Base-by-base conservation (phyloP, 2,329 filamentous ascomycete genomes). In the Xylariaceae sp. region DNA sequence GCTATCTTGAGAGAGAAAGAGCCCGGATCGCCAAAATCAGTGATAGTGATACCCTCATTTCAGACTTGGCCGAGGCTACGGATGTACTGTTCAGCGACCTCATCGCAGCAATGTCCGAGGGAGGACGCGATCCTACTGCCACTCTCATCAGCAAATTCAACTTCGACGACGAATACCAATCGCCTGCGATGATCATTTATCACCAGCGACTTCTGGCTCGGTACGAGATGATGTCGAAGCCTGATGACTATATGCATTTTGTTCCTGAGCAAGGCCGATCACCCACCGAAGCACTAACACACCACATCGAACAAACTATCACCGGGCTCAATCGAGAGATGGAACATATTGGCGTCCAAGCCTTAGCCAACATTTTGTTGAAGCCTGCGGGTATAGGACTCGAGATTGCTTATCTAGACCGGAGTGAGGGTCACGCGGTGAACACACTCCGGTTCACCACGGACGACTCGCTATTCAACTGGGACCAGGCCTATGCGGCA, bases 391-490 rank as follows among this genome's bases (percentile, higher is more conserved):
- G 82, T 13, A 80, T 96, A 49, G 81, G 83, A 4, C 78, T 97
- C 16, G 89, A 96, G 59, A 87, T 97, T 48, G 81, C 89, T 40
- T 96, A 97, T 60, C 79, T 98, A 8, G 93, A 97, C 61, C 81
- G 89, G 53, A 95, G 87, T 55, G 73, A 81, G 34, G 90, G 89
- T 15, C 74, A 78, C 35, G 76, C 86, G 54, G 87, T 89, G 55
- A 95, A 87, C 58, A 77, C 74, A 24, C 82, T 86, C 60, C 75
- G 76, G 17, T 79, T 85, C 54, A 35, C 16, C 11, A 81, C 75
- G 3, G 71, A 77, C 18, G 76, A 76, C 33, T 67, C 70, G 12
- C 73, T 71, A 40, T 62, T 17, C 13, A n/a, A 26, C 22, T 32
- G 57, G 3, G 68, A 72, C 40, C 68, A 72, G 39, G 54, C 63